Base-by-base conservation (phyloP, 2,329 filamentous ascomycete genomes). In the Beauveria sp. region DNA sequence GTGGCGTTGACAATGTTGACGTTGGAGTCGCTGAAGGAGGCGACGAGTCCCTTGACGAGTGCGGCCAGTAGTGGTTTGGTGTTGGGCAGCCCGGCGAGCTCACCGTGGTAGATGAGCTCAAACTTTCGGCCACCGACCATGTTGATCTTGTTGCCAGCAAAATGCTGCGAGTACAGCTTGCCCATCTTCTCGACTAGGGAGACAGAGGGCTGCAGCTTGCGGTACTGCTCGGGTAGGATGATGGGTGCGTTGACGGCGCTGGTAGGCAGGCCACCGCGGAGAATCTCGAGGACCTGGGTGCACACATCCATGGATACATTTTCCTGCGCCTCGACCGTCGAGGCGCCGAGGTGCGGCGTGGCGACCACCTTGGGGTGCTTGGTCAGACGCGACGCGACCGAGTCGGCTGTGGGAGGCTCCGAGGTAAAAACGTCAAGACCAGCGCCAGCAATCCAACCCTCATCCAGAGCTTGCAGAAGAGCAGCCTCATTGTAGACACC, bases 1-100 rank as follows among this genome's bases (percentile, higher is more conserved):
- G 85, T 82, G 0, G 90, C 90, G 69, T 95, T 93, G 67, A 95
- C 90, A 63, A 95, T 91, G 75, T 93, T 93, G 67, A 93, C 87
- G 43, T 88, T 86, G 0, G 81, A 78, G 62, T 86, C 85, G 61
- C 84, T 88, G 66, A 93, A 88, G 1, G 85, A 84, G 1, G 83
- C 81, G 7, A 90, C 81, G 0, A 95, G 80, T 0, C 90, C 90
- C 71, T 92, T 93, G 66, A 93, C 84, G 1, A 93, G 77, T 0
- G 90, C 90, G 0, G 90, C 89, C 65, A 90, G 91, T 2, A 95
- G 80, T 0, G 90, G 90, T 55, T 90, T 87, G 1, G 90, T 93
- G 66, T 90, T 93, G 64, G 83, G 83, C 64, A 92, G 82, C 18
- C 77, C 79, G 0, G 89, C 86, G 24, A 95, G 76, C 60, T 90